Evolutionary conservation across 1,284 basidiomycete genomes (phyloP).

Genomic region (Xerocomus amazonicus): DNA sequence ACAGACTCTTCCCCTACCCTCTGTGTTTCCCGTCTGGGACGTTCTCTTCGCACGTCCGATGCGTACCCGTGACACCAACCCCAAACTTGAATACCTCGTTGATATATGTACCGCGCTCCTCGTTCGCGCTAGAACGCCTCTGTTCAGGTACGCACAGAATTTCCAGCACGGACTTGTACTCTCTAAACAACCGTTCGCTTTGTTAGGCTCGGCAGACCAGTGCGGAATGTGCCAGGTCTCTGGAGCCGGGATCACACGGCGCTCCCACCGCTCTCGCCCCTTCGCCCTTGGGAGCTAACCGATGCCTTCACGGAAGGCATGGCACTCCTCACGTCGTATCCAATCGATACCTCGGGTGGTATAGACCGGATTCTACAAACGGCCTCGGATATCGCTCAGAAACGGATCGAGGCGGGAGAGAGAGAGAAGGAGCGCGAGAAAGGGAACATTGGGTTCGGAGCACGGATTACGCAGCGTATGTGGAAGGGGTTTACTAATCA

Average conservation of each 20-base stretch:
- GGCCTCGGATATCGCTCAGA: conserved; percentile 54
- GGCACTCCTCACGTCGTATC: conserved; percentile 59
- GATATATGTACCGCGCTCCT: conserved; percentile 70
- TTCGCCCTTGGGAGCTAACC: conserved; percentile 52
- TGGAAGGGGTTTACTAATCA: conserved; percentile 67
- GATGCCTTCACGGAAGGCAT: conserved; percentile 68
- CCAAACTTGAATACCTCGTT: conserved; percentile 62
- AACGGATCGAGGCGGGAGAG: conserved; percentile 42
- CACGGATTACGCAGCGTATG: conserved; percentile 55
- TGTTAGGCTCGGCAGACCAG: conserved; percentile 52
- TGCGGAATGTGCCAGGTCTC: conserved; percentile 42
- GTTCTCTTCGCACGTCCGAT: conserved; percentile 58
- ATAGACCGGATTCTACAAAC: conserved; percentile 68
- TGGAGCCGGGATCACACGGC: conserved; percentile 50
- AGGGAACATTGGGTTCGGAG: conserved; percentile 45
- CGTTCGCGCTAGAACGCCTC: conserved; percentile 48
- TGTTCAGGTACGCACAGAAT: conserved; percentile 48
- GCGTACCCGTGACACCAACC: conserved; percentile 51
- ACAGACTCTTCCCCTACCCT: conserved; percentile 62
- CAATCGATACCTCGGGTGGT: conserved; percentile 60
- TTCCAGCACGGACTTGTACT: not conserved
- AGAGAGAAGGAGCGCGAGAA: conserved; percentile 29
- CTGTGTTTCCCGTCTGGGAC: conserved; percentile 66
- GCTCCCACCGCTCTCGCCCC: conserved; percentile 42
- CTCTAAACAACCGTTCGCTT: not conserved